Evolutionary conservation across 768 basidiomycete genomes (phyloP).

Genomic region (Lactifluus rugatus): DNA sequence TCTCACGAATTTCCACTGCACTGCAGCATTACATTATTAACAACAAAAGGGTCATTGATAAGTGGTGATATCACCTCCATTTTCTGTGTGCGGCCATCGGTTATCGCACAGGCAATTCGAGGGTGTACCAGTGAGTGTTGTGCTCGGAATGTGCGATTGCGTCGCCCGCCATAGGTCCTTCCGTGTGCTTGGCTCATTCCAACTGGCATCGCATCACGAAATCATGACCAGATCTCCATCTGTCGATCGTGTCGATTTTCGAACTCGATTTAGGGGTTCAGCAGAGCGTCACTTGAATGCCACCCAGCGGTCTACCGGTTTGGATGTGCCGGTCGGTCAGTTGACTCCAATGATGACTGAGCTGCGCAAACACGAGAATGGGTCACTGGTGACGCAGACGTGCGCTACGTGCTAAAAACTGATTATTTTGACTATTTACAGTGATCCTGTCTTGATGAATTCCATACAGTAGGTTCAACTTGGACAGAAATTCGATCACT

Average conservation of each 20-base stretch:
- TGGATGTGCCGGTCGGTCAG: neutral
- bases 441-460: neutral
- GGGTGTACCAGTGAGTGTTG: neutral
- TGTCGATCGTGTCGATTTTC: neutral
- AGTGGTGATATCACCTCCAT: neutral
- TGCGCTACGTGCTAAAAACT: neutral
- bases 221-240: constrained; percentile 8
- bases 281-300: neutral
- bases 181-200: neutral
- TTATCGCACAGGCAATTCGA: neutral
- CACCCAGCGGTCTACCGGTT: neutral
- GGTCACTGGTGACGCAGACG: no score
- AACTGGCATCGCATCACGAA: neutral
- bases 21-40: neutral
- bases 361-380: no score
- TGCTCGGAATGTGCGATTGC: neutral
- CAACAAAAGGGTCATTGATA: neutral
- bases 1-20: neutral
- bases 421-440: neutral
- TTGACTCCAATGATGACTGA: neutral
- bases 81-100: neutral
- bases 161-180: neutral
- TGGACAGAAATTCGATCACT: neutral
- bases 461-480: neutral
- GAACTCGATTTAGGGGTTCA: constrained; percentile 8